Base-by-base conservation (phyloP, 257 asterid genomes). In the Cynanchum wilfordii region DNA sequence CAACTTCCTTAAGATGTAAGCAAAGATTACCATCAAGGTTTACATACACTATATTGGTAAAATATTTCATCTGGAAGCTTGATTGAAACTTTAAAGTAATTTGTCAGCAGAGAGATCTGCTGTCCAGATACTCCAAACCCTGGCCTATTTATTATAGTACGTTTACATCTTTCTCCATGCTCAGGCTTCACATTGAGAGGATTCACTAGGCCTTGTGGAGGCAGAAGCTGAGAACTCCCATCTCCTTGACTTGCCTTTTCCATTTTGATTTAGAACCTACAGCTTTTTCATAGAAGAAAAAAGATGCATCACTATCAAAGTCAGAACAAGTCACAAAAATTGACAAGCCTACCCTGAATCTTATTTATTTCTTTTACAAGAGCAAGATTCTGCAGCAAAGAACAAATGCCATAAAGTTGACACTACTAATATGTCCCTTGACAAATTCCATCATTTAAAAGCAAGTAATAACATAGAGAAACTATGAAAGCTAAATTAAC, bases 81-180 rank as follows among this genome's bases (percentile, higher is more conserved):
- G 72, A 94, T 44, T 58, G 90, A 84, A 83, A 90, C 97, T 84
- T 80, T 86, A 78, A 89, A 90, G 85, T 86, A 88, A 81, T 94
- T 91, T 36, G 95, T 66, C 17, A 85, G 90, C 89, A 94, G 82
- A 54, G 83, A 67, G 75, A 94, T 84, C 38, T 36, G 83, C 68
- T 73, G 70, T 44, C 97, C 99, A 66, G 90, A 84, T 73, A 84
- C 84, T 70, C 97, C 97, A 69, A 78, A 72, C 55, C 90, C 93
- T 59, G 93, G 87, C 73, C 97, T 86, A 68, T 75, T 76, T 38
- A 87, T 79, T 40, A 89, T 73, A 54, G 88, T 71, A 77, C 77
- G 86, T 75, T 82, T 68, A 40, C 83, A 83, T 80, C 75, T 81
- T 66, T 84, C 84, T 36, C 69, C 77, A 71, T 20, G 73, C 78